A percentile compares a stretch with the other conserved stretches of the same genome.
Conservation (phyloP, 2,329 filamentous ascomycete species). For the Talaromyces rugulosus region DNA sequence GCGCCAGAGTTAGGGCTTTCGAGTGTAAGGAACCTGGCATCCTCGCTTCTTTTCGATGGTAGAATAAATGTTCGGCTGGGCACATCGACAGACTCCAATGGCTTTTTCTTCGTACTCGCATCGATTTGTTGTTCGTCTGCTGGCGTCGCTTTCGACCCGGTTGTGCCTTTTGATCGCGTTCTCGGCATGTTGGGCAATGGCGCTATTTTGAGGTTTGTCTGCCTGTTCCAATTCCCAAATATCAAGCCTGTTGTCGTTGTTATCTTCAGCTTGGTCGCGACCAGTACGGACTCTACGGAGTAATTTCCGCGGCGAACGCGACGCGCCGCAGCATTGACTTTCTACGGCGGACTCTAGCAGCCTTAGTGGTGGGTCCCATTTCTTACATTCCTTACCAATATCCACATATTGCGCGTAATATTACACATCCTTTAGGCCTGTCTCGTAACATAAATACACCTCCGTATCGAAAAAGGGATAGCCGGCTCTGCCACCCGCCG, state of each 20-base stretch:
- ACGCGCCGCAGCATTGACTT: not conserved
- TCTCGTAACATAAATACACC: not conserved
- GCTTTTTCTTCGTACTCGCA: conserved; percentile 9
- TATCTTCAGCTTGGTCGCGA: not conserved
- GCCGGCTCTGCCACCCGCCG: not conserved
- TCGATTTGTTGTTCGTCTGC: conserved; percentile 16
- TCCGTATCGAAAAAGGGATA: not conserved
- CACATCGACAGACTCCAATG: conserved; percentile 20
- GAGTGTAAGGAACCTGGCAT: conserved; percentile 54
- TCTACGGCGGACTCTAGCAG: not conserved
- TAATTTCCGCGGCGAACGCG: not conserved
- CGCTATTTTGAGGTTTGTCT: not conserved
- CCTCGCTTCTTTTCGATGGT: conserved; percentile 48
- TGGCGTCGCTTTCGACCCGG: not conserved
- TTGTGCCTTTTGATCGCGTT: conserved; percentile 22
- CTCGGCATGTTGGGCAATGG: not conserved
- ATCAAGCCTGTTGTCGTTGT: not conserved
- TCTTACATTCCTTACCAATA: not conserved
- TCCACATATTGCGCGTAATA: not conserved
- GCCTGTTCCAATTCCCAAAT: not conserved
- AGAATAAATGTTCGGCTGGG: conserved; percentile 54
- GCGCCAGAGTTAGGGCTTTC: conserved; percentile 49
- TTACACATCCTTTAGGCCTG: not conserved
- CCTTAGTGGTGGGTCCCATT: not conserved
- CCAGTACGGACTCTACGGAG: not conserved